Base-by-base conservation (phyloP, 768 basidiomycete species). In the Lactarius pseudohatsudake region DNA sequence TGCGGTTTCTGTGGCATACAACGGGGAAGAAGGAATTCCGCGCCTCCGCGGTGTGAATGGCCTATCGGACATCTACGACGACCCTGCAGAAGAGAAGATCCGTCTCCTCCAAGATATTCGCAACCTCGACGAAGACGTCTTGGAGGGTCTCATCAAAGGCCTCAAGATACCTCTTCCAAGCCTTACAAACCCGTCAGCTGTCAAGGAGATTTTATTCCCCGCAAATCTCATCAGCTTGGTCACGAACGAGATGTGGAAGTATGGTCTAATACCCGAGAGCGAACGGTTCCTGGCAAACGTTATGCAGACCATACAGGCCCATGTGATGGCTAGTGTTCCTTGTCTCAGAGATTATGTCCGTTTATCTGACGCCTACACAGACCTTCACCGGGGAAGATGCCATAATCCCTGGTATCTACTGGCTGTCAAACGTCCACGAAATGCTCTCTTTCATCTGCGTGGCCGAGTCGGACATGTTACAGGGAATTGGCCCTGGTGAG, bases 201-300 rank as follows among this genome's bases (percentile, higher is more conserved):
- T 94, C 68, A 98, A 98, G 78, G 97, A 99, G 76, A 95, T 99
- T 62, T 83, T 99, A 50, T 99, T 99, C 88, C 97, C 97, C 13
- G 96, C 97, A 30, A 98, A 98, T 76, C 85, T 99, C 66, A 98
- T 99, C 78, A 94, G 92, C 75, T 80, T 98, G 57, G 89, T 97
- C 70, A 96, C 95, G n/a, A 99, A 99, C 77, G 97, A 98, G 78
- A 99, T 99, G 97, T 98, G 97, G 97, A 98, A 97, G 78, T 95
- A 96, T 73, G 94, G 96, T 58, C 86, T 99, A 70, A 98, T 98
- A 71, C 84, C 88, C 18, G 97, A 99, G 78, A 96, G 94, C 79
- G 97, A 98, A 77, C 84, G 96, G 57, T 98, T 99, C 85, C 81
- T 99, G 65, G 97, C 97, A 41, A 98, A 96, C 75, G 92, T 98